A percentile compares a stretch with the other conserved stretches of the same genome.
These are phyloP conservation scores for Silybum marianum DNA, from an alignment of 129 eudicot species.

Conservation along the genomic window DNA sequence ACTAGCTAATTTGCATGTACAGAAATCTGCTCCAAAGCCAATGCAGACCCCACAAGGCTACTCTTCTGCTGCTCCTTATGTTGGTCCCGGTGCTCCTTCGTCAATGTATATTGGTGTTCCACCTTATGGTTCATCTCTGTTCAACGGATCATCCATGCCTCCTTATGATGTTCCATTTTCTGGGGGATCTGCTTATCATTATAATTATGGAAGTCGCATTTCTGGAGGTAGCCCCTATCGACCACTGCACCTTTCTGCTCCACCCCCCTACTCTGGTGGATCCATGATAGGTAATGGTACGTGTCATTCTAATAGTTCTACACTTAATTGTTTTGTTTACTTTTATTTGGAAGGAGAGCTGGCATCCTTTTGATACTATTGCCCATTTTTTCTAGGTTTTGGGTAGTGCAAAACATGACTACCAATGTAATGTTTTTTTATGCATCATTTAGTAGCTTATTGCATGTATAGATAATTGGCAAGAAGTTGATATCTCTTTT, in stretches of 20 bases:
- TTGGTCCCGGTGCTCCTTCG: constrained; percentile 71
- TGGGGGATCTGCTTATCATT: constrained; percentile 76
- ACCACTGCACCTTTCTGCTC: constrained; percentile 68
- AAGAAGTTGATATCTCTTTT: not conserved
- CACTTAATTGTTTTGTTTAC: constrained; percentile 4
- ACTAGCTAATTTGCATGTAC: constrained; percentile 21
- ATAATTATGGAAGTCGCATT: constrained; percentile 63
- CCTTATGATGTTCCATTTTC: constrained; percentile 80
- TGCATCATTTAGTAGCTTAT: not conserved
- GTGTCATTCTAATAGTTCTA: not conserved
- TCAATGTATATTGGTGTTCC: constrained; percentile 80
- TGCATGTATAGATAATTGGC: not conserved
- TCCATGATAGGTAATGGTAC: constrained; percentile 74
- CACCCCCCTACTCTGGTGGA: constrained; percentile 78
- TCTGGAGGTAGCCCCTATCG: constrained; percentile 84
- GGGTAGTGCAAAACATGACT: not conserved
- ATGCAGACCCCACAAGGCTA: constrained; percentile 75
- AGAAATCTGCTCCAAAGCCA: constrained; percentile 81
- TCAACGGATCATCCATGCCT: constrained; percentile 72
- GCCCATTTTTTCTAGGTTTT: not conserved
- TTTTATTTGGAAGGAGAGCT: not conserved
- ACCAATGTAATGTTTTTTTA: not conserved
- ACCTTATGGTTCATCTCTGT: constrained; percentile 80
- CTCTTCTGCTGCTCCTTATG: constrained; percentile 60
- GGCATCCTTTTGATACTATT: not conserved